phyloP scores from a whole-genome alignment of 805 yeast genomes.

The Schizosaccharomyces lindneri region DNA sequence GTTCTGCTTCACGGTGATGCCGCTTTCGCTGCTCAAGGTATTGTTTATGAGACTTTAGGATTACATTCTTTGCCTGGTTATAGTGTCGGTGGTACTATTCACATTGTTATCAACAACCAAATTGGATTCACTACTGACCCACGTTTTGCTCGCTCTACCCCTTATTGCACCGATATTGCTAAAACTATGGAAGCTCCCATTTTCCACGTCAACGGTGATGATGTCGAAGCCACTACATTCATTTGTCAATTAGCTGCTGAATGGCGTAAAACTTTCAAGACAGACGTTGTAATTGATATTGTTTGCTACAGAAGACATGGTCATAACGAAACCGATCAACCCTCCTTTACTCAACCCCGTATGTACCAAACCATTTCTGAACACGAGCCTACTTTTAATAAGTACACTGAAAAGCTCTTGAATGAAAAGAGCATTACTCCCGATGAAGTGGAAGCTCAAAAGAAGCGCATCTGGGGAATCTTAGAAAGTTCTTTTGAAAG shows the following conservation, averaged over 20 bases:
- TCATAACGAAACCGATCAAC: conserved; percentile 98
- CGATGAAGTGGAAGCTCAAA: conserved; percentile 84
- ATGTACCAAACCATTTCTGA: conserved; percentile 83
- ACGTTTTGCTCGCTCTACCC: conserved; percentile 86
- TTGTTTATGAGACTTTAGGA: conserved; percentile 95
- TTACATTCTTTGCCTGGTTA: conserved; percentile 78
- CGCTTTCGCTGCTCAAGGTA: conserved; percentile 97
- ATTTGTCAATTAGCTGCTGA: conserved; percentile 93
- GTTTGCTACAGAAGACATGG: conserved; percentile 98
- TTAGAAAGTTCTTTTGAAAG: conserved; percentile 75
- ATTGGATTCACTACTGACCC: conserved; percentile 99
- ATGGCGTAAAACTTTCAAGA: conserved; percentile 91
- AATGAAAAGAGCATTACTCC: conserved; percentile 71
- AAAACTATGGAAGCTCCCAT: conserved; percentile 92
- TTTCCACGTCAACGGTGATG: conserved; percentile 98
- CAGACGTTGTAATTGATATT: conserved; percentile 87
- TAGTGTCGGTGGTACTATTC: conserved; percentile 95
- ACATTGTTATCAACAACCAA: conserved; percentile 89
- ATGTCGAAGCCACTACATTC: conserved; percentile 76
- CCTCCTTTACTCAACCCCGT: conserved; percentile 91
- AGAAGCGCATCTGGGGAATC: conserved; percentile 89
- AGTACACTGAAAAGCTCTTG: conserved; percentile 55
- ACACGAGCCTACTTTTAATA: conserved; percentile 71
- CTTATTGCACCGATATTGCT: conserved; percentile 93
- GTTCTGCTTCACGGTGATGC: conserved; percentile 96